Evolutionary conservation across 2,329 filamentous ascomycete species (phyloP), one percentile per base, ranked within the genome.

Genomic region (Eutypella sp.): DNA sequence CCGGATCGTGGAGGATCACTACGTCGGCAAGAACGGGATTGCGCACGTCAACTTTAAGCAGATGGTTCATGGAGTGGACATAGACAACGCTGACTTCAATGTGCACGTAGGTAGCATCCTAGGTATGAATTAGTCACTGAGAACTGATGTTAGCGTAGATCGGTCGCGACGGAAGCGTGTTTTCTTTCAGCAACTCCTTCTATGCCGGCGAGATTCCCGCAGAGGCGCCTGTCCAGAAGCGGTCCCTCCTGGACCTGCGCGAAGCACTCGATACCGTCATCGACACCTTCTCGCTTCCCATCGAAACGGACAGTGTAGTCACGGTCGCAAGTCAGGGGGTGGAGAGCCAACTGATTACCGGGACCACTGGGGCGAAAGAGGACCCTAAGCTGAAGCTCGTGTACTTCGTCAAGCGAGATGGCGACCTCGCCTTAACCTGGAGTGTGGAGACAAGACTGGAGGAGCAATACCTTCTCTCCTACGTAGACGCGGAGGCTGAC

Each of bases 11-110:
- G 56, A 66, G 1, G 74, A 78, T 49, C 66, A 71, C 47, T 79
- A 78, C 36, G 61, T 72, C 11, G 69, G 74, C 5, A 54, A 55
- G 25, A 76, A 75, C 39, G 74, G 75, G 8, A 64, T 79, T 44
- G 65, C 64, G 0, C 76, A 79, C 50, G 72, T 78, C 47, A 68
- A 76, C 56, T 75, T 79, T 50, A 74, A 73, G 58, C 76, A 80
- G 59, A 78, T 73, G 0, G 59, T 68, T 5, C 71, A 77, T 42
- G 75, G 69, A 2, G 56, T 78, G 19, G 76, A 79, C 47, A 69
- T 80, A 48, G 76, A 78, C 49, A 79, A 79, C 48, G 74, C 70
- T 1, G 72, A 76, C 53, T 76, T 78, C 49, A 76, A 78, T 38
- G 72, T 79, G 27, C 79, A 79, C 47, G 72, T 78, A 50, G 59